Conservation (phyloP, 192 early-diverging fungal genomes). For the Podila clonocystis region DNA sequence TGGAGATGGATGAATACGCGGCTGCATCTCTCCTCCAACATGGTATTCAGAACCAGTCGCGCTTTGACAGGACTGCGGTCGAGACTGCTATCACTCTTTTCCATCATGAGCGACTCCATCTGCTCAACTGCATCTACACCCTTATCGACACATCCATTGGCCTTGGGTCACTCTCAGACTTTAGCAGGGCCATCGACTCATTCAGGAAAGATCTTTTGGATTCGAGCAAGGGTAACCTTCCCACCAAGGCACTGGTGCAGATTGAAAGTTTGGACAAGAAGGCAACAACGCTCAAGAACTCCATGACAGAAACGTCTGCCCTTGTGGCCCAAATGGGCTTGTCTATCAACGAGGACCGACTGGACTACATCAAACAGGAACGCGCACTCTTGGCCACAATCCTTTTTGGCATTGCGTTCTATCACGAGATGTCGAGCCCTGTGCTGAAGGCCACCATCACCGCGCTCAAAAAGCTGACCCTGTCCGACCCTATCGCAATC, state of each 20-base stretch:
- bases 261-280: constrained; percentile 60
- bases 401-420: constrained; percentile 54
- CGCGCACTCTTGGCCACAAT: constrained; percentile 52
- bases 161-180: constrained; percentile 47
- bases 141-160: constrained; percentile 65
- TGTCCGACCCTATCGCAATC: constrained; percentile 50
- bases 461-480: constrained; percentile 43
- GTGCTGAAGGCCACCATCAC: constrained; percentile 49
- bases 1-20: constrained; percentile 81
- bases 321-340: constrained; percentile 51
- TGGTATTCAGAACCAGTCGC: constrained; percentile 59
- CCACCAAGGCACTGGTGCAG: constrained; percentile 60
- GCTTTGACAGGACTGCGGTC: constrained; percentile 65
- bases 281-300: constrained; percentile 53
- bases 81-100: constrained; percentile 77
- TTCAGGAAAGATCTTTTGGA: constrained; percentile 54
- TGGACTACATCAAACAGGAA: constrained; percentile 52
- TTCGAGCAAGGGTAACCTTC: constrained; percentile 55
- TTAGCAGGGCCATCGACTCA: constrained; percentile 56
- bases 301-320: constrained; percentile 60
- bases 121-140: constrained; percentile 62
- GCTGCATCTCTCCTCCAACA: constrained; percentile 74
- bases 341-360: constrained; percentile 52
- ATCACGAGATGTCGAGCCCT: constrained; percentile 40
- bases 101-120: constrained; percentile 70